Conservation (phyloP, 305 asterid genomes). For the Fraxinus greggii region DNA sequence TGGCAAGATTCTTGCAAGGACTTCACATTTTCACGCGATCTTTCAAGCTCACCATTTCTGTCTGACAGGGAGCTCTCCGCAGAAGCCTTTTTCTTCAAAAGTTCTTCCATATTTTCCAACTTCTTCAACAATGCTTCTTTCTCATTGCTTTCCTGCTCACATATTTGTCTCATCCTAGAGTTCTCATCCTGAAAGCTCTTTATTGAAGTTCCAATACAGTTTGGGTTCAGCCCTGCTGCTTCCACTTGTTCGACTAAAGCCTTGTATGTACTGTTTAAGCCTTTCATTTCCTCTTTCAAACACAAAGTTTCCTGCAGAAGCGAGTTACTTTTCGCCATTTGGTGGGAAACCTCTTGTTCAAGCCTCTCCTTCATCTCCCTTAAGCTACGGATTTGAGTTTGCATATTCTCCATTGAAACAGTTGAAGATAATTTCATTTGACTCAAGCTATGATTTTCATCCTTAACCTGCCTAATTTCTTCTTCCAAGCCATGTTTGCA, state of each 20-base stretch:
- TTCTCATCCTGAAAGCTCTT: conserved; percentile 64
- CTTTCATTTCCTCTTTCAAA: conserved; percentile 64
- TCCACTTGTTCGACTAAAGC: conserved; percentile 64
- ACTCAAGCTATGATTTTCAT: conserved; percentile 55
- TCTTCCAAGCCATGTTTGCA: conserved; percentile 52
- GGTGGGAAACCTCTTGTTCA: conserved; percentile 62
- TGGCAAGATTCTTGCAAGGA: conserved; percentile 60
- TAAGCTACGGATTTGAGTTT: conserved; percentile 54
- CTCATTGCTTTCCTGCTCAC: conserved; percentile 48
- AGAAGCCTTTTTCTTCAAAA: conserved; percentile 40
- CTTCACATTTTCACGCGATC: conserved; percentile 42
- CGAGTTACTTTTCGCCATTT: conserved; percentile 44
- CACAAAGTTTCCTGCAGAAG: conserved; percentile 56
- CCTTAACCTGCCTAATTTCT: conserved; percentile 51
- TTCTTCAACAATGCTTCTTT: conserved; percentile 49
- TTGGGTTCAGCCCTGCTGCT: conserved; percentile 51
- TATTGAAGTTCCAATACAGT: conserved; percentile 42
- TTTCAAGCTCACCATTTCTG: conserved; percentile 55
- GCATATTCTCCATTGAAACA: conserved; percentile 50
- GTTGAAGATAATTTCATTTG: conserved; percentile 50
- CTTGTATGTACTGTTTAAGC: conserved; percentile 49
- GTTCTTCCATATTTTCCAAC: conserved; percentile 60
- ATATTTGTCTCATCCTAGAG: conserved; percentile 42
- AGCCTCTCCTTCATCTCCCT: conserved; percentile 76
- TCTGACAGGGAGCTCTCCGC: conserved; percentile 53